Percentiles rank a stretch among this genome's conserved stretches.
These are phyloP conservation scores for Solanum piurae DNA, from an alignment of 257 asterid species.

Conservation along the genomic window DNA sequence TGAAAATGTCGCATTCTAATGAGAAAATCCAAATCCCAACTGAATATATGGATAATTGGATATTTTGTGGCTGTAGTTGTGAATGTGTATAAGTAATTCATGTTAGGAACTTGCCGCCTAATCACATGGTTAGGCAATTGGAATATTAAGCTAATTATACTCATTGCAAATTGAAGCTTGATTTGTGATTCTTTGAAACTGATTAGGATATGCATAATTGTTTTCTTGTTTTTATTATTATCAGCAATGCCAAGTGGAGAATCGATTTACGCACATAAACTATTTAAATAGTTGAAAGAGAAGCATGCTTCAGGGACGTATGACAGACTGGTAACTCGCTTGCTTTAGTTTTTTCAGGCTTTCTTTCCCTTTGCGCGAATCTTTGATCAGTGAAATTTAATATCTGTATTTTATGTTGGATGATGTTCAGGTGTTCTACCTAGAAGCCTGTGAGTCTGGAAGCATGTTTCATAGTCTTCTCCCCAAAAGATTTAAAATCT, in stretches of 20 bases:
- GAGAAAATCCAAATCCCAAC: background rate
- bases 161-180: background rate
- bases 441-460: conserved; percentile 95
- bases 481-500: conserved; percentile 67
- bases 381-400: background rate
- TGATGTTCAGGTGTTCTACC: conserved; percentile 52
- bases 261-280: conserved; percentile 57
- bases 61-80: background rate
- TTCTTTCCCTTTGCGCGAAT: background rate
- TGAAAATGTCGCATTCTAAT: too few relatives aligned
- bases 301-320: conserved; percentile 82
- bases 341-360: background rate
- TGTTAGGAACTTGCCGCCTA: background rate
- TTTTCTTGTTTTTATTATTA: background rate
- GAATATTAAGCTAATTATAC: too few relatives aligned
- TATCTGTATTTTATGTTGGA: background rate
- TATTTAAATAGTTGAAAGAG: conserved; percentile 42
- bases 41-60: too few relatives aligned
- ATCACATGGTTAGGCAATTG: background rate
- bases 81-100: background rate
- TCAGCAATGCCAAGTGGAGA: conserved; percentile 74
- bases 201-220: background rate
- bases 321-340: conserved; percentile 52
- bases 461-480: conserved; percentile 93
- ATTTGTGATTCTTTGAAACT: background rate